Evolutionary conservation across 345 rosid genomes (phyloP).

Genomic region (Rhizophora mangle): DNA sequence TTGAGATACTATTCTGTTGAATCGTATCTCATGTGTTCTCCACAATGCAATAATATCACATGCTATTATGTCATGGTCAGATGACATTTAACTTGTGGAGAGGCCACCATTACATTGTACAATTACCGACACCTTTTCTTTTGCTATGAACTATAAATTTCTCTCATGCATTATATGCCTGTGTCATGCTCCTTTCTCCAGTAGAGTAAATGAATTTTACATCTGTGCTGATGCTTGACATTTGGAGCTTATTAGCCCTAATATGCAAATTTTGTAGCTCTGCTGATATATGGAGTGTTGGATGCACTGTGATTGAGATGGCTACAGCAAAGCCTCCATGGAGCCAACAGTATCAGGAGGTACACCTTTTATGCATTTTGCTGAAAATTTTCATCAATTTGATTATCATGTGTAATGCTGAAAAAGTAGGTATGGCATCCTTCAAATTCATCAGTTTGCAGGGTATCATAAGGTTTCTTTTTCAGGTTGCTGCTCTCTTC

Average conservation of each 20-base stretch:
- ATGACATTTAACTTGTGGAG: too few relatives aligned
- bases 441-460: conserved; percentile 15
- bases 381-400: conserved; percentile 9
- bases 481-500: conserved; percentile 37
- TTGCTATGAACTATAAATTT: neutral
- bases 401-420: conserved; percentile 1
- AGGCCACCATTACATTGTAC: too few relatives aligned
- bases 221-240: neutral
- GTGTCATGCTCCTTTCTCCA: neutral
- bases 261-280: conserved; percentile 24
- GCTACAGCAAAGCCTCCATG: conserved; percentile 35
- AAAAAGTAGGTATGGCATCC: neutral
- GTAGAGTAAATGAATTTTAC: conserved; percentile 1
- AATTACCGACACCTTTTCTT: neutral
- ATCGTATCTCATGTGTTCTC: neutral
- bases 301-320: conserved; percentile 39
- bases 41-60: neutral
- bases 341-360: conserved; percentile 43
- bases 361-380: conserved; percentile 16
- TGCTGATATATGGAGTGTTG: conserved; percentile 37
- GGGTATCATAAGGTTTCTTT: conserved; percentile 1
- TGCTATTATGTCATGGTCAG: neutral
- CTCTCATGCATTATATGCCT: neutral
- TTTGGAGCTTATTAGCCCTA: conserved; percentile 19
- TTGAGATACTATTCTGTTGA: neutral